phyloP scores from a whole-genome alignment of 768 basidiomycete genomes.

The Kwoniella botswanensis region DNA sequence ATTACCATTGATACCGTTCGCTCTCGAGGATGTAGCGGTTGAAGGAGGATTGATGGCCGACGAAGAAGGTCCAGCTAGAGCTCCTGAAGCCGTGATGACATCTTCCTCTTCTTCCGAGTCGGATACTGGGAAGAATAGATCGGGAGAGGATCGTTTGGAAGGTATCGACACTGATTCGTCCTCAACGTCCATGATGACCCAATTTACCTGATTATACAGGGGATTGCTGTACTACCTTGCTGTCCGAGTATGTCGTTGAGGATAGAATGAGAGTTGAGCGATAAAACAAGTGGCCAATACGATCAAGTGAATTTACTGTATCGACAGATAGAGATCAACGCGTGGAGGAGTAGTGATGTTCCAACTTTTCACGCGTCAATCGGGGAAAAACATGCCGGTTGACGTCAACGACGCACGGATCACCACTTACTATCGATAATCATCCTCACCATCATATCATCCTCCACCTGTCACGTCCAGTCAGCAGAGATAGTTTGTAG shows the following conservation, averaged over 20 bases:
- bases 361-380: constrained; percentile 14
- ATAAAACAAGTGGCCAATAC: not conserved
- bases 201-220: too few relatives aligned
- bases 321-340: constrained; percentile 1
- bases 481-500: not conserved
- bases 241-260: too few relatives aligned
- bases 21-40: not conserved
- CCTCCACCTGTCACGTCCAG: constrained; percentile 9
- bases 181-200: constrained; percentile 1
- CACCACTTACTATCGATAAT: not conserved
- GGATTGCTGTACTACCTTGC: too few relatives aligned
- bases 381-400: constrained; percentile 12
- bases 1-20: constrained; percentile 1
- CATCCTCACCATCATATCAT: not conserved
- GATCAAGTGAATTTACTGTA: not conserved
- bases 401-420: constrained; percentile 17
- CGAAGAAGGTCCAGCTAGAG: constrained; percentile 22
- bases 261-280: too few relatives aligned
- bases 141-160: constrained; percentile 39
- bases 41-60: constrained; percentile 14
- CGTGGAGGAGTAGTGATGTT: not conserved
- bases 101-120: constrained; percentile 48
- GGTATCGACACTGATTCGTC: constrained; percentile 10
- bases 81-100: constrained; percentile 3
- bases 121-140: constrained; percentile 50